A percentile compares a stretch with the other conserved stretches of the same genome.
Evolutionary conservation across 257 asterid species (phyloP).

Genomic region (Jacaranda mimosifolia): DNA sequence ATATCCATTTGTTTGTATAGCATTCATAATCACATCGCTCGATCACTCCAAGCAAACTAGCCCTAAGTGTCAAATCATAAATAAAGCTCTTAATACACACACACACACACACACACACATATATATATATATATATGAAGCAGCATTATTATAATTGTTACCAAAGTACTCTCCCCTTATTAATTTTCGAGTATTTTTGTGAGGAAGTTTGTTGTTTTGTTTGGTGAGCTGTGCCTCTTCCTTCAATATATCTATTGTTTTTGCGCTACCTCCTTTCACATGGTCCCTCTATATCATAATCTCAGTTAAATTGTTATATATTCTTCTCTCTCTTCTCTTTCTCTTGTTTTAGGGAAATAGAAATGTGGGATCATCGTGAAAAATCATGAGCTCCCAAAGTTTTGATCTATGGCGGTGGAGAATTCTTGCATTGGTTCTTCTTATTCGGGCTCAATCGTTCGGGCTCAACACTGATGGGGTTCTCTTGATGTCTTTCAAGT

Average conservation of each 20-base stretch:
- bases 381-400: conserved; percentile 56
- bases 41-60: too few species aligned
- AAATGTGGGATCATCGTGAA: conserved; percentile 55
- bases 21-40: too few species aligned
- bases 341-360: conserved; percentile 17
- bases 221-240: conserved; percentile 54
- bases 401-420: conserved; percentile 52
- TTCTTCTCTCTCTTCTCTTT: conserved; percentile 23
- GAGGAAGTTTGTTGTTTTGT: conserved; percentile 49
- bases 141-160: background rate
- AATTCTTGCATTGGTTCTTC: conserved; percentile 42
- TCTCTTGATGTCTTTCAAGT: conserved; percentile 72
- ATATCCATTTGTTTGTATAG: too few species aligned
- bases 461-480: conserved; percentile 81
- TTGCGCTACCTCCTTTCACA: conserved; percentile 44
- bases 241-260: conserved; percentile 14
- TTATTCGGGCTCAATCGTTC: conserved; percentile 44
- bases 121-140: too few species aligned
- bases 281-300: conserved; percentile 59
- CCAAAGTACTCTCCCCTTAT: conserved; percentile 21
- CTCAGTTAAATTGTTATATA: conserved; percentile 46
- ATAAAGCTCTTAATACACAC: background rate
- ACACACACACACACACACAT: too few species aligned
- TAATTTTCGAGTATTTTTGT: conserved; percentile 49
- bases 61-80: conserved; percentile 7